Evolutionary conservation across 202 grass and related monocot genomes (phyloP).

Genomic region (Zizania palustris): DNA sequence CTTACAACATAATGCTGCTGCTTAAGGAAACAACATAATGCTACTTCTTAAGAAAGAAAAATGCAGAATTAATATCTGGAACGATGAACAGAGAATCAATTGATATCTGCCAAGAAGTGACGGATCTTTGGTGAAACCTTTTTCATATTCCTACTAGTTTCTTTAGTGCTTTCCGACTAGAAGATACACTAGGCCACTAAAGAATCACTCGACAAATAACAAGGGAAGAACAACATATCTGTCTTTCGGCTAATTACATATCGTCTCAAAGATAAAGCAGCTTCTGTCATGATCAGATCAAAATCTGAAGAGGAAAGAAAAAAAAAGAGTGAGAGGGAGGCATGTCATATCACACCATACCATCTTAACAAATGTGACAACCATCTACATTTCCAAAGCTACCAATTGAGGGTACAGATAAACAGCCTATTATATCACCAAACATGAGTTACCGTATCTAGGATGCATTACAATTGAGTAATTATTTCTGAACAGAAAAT

Average conservation of each 20-base stretch:
- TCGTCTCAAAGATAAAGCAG: not conserved
- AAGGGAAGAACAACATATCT: not conserved
- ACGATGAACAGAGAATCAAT: slow-evolving; percentile 4
- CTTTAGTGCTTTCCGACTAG: not conserved
- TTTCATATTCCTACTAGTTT: too few species aligned
- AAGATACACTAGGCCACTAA: slow-evolving; percentile 24
- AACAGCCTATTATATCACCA: slow-evolving; percentile 13
- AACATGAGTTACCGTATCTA: not conserved
- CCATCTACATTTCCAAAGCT: slow-evolving; percentile 14
- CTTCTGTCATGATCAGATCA: not conserved
- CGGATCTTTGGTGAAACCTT: too few species aligned
- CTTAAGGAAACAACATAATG: too few species aligned
- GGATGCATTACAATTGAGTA: slow-evolving; percentile 36
- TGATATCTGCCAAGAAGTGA: slow-evolving; percentile 12
- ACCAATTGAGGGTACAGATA: slow-evolving; percentile 5
- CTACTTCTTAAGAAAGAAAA: too few species aligned
- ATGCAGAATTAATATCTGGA: not conserved
- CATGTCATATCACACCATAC: not conserved
- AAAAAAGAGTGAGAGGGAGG: not conserved
- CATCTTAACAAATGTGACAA: not conserved
- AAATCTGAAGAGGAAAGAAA: not conserved
- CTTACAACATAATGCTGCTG: too few species aligned
- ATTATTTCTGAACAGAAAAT: slow-evolving; percentile 46
- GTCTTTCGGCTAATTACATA: not conserved
- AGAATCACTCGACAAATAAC: not conserved